Evolutionary conservation across 352 stramenopile genomes (phyloP), one percentile per base, ranked within the genome.

Genomic region (Aphanomyces stellatus): DNA sequence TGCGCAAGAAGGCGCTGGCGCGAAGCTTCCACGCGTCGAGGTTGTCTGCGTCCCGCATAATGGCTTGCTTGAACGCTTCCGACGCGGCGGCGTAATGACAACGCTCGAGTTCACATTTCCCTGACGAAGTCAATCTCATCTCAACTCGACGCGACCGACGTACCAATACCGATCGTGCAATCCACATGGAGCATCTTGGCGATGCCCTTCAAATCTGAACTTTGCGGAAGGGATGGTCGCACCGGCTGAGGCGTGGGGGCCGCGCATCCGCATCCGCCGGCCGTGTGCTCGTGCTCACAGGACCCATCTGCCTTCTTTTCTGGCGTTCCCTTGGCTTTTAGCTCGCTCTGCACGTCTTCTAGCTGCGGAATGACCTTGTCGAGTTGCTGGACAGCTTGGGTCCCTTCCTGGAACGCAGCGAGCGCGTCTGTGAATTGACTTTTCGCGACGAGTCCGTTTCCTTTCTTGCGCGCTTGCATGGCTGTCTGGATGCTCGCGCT

Each of bases 201-300:
- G 41, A 67, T 60, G 30, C 60, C 60, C 34, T 67, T 67, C 28
- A 67, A 40, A 37, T 67, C 60, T 30, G 28, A 43, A 33, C 60
- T 67, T 33, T 67, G 57, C 5, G 60, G 60, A 40, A 67, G 33
- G 27, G 60, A 41, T 25, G 42, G 42, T n/a, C 42, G 42, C 13
- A 22, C 42, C 42, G 8, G n/a, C n/a, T n/a, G n/a, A n/a, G n/a
- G n/a, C n/a, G n/a, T n/a, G n/a, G n/a, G n/a, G n/a, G n/a, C n/a
- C n/a, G n/a, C n/a, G n/a, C n/a, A n/a, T n/a, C n/a, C n/a, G n/a
- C n/a, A n/a, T n/a, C n/a, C n/a, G n/a, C n/a, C n/a, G n/a, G n/a
- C n/a, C n/a, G n/a, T n/a, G 24, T 63, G 55, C 7, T 63, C 55
- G 17, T 27, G n/a, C n/a, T n/a, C n/a, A n/a, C n/a, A n/a, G n/a